Conservation (phyloP, 2,329 filamentous ascomycete species). For the Huntiella omanensis region DNA sequence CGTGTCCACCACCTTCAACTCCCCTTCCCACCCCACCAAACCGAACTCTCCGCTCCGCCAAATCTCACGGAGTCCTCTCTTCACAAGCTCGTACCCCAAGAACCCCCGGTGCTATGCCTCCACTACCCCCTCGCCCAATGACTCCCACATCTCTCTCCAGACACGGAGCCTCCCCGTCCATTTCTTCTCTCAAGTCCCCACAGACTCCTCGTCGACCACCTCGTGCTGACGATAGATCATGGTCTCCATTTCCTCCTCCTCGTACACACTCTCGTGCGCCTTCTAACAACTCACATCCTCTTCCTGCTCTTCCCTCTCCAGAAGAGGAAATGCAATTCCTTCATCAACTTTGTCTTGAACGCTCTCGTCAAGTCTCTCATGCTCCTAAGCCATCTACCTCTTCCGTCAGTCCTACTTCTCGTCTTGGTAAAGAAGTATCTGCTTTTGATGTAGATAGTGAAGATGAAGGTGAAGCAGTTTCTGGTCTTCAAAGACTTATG, state of each 20-base stretch:
- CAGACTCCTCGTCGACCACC: constrained; percentile 4
- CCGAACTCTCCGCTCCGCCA: constrained; percentile 7
- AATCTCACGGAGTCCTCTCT: constrained; percentile 9
- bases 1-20: constrained; percentile 4
- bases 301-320: constrained; percentile 1
- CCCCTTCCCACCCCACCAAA: constrained; percentile 1
- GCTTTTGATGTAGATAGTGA: constrained; percentile 10
- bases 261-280: not conserved
- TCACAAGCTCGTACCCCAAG: not conserved
- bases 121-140: constrained; percentile 1
- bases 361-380: not conserved
- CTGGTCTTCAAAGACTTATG: constrained; percentile 7
- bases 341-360: constrained; percentile 9
- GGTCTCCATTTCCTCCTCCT: constrained; percentile 7
- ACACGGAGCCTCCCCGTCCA: not conserved
- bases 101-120: constrained; percentile 1
- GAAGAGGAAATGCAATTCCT: constrained; percentile 8
- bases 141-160: constrained; percentile 3
- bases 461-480: constrained; percentile 1
- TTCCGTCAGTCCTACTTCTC: not conserved
- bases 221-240: constrained; percentile 7
- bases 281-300: not conserved
- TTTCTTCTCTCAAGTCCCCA: constrained; percentile 5
- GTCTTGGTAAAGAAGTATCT: not conserved
- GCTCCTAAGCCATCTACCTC: not conserved